Base-by-base conservation (phyloP, 208 protist genomes). In the Leishmania amazonensis region DNA sequence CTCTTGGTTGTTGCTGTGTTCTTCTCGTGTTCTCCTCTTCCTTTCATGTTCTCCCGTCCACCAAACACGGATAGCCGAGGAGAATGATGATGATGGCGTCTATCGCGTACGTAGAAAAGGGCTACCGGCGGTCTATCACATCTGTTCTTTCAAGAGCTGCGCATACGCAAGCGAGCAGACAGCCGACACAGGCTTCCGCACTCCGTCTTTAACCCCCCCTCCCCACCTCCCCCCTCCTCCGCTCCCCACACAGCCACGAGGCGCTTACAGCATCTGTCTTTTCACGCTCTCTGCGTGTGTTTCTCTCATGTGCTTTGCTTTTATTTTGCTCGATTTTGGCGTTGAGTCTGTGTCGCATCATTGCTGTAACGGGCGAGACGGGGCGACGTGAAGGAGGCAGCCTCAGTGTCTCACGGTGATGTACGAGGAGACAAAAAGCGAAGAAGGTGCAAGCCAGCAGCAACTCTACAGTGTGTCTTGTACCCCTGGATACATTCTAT, bases 11-110 rank as follows among this genome's bases (percentile, higher is more conserved):
- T 80, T 75, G 71, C 73, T 81, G 60, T 78, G 58, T 1, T 64
- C 28, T 81, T 57, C n/a, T n/a, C n/a, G 60, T 78, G 58, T 28
- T 64, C 28, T 81, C 67, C 45, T 77, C 15, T 28, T 80, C 62
- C 28, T 72, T 80, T 76, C 19, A n/a, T 60, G 54, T 17, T 58
- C 60, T 31, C 28, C 28, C n/a, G 6, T 31, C 9, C 58, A 31
- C 58, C n/a, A 31, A 64, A 15, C 21, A 31, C 9, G 28, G 28
- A n/a, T 8, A 11, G 58, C 58, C 58, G 58, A 64, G 58, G 28
- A 31, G 58, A 64, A 35, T 15, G 58, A 35, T 11, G 58, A 35
- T 31, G 58, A 64, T 13, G 9, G 35, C 28, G 58, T 17, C n/a
- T 64, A 64, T 64, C 21, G 9, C 58, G 9, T 64, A 64, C 13